Evolutionary conservation across 1,284 basidiomycete species (phyloP).

Genomic region (Cryptococcus sp.): DNA sequence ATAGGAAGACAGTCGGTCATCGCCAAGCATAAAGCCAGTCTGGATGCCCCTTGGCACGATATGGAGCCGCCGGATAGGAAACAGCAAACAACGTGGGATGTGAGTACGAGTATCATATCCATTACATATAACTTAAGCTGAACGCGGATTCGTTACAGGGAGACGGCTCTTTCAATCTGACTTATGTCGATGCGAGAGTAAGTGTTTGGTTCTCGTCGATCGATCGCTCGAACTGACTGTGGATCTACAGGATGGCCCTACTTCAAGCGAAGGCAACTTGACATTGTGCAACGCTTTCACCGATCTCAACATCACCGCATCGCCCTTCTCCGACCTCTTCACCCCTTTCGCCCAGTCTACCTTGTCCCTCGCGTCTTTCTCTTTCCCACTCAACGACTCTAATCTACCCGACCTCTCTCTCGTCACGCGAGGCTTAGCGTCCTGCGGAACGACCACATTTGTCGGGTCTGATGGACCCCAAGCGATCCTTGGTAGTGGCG

Average conservation of each 20-base stretch:
- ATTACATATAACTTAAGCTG: neutral
- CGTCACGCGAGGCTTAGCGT: constrained; percentile 43
- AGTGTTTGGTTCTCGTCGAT: constrained; percentile 8
- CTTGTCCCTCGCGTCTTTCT: constrained; percentile 34
- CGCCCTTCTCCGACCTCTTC: constrained; percentile 31
- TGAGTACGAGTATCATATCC: constrained; percentile 1
- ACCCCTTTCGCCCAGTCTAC: constrained; percentile 34
- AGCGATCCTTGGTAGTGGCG: constrained; percentile 32
- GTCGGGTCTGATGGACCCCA: constrained; percentile 40
- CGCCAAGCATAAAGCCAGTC: neutral
- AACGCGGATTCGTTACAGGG: constrained; percentile 1
- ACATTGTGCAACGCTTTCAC: constrained; percentile 41
- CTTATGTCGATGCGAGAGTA: constrained; percentile 34
- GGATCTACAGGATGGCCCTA: constrained; percentile 41
- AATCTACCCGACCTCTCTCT: constrained; percentile 34
- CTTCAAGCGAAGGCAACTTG: constrained; percentile 35
- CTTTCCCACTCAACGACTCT: constrained; percentile 32
- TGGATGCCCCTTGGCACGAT: constrained; percentile 10
- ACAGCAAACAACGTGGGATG: constrained; percentile 12
- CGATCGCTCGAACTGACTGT: neutral
- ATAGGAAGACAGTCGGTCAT: constrained; percentile 30
- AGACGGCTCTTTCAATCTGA: constrained; percentile 30
- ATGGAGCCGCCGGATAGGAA: constrained; percentile 23
- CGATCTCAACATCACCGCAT: constrained; percentile 29
- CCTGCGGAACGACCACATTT: constrained; percentile 47